Evolutionary conservation across 1,284 basidiomycete species (phyloP), one percentile per base, ranked within the genome.

Genomic region (Bjerkandera adusta): DNA sequence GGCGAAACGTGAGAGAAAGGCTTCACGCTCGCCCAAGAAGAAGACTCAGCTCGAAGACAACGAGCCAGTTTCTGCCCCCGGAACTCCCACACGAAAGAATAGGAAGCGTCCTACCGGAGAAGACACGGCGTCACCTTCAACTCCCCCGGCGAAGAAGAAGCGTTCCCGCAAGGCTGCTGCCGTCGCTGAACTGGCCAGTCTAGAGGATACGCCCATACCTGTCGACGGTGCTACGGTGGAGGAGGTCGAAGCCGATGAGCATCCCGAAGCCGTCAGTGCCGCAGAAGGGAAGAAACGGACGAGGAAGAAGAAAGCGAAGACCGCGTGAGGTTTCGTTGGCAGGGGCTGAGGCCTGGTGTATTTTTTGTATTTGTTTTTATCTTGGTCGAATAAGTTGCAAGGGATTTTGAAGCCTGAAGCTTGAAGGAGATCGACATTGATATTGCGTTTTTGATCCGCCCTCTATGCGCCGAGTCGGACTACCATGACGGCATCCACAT

Each of bases 191-290:
- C 29, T 56, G 6, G 24, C 51, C 13, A 52, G 53, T 22, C 54
- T 49, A 25, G 54, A 56, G 35, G 54, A 56, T 11, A 39, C 16
- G 16, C 52, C 50, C 21, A 41, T 47, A 24, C 50, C 53, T 8
- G 54, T 56, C 3, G 56, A 56, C 33, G 56, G 56, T 6, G 50
- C 47, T 11, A 22, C 25, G 4, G 40, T 45, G 2, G 45, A 37
- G 16, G 45, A 27, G 3, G 53, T 57, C 3, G 54, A 52, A 46
- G 54, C 39, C 16, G 53, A 54, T 18, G 54, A 57, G 39, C 51
- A 55, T 27, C 54, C 54, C 20, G 56, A 57, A 43, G 56, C 45
- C 21, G 40, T 45, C 12, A 21, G 24, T 50, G 36, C 5, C 6
- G 36, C 5, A 21, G n/a, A 26, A 15, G 22, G 3, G 36, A 38